Evolutionary conservation across 139 green algal species (phyloP).

Genomic region (Nannochloris sp.): DNA sequence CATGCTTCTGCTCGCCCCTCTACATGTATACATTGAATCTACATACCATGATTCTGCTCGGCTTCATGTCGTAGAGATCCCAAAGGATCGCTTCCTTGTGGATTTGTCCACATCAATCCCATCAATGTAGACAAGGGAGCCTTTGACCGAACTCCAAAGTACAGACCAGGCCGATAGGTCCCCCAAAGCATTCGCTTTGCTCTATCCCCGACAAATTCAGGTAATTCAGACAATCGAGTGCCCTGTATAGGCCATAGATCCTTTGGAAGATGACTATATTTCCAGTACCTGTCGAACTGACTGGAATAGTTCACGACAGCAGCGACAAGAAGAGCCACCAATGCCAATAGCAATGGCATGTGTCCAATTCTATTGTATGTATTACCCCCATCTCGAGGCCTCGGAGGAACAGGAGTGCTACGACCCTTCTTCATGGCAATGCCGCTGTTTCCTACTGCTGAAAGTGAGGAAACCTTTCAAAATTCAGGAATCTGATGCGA

Average conservation of each 20-base stretch:
- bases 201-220: constrained; percentile 35
- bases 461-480: no score
- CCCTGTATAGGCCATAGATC: constrained; percentile 11
- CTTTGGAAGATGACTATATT: background rate
- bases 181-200: constrained; percentile 71
- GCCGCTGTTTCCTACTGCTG: no score
- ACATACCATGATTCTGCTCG: constrained; percentile 32
- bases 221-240: constrained; percentile 21
- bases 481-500: no score
- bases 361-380: no score
- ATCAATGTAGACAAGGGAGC: constrained; percentile 49
- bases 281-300: background rate
- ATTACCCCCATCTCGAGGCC: no score
- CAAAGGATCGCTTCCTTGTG: constrained; percentile 17
- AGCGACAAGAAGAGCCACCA: no score
- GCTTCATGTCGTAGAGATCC: constrained; percentile 52
- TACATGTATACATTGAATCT: background rate
- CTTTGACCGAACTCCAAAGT: constrained; percentile 77
- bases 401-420: no score
- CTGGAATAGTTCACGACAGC: no score
- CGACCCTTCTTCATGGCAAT: no score
- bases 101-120: constrained; percentile 81
- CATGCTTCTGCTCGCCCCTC: background rate
- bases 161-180: constrained; percentile 79
- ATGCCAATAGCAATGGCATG: no score